These are phyloP conservation scores for Rutstroemia sp. DNA, from an alignment of 2,329 filamentous ascomycete genomes.

Conservation along the genomic window DNA sequence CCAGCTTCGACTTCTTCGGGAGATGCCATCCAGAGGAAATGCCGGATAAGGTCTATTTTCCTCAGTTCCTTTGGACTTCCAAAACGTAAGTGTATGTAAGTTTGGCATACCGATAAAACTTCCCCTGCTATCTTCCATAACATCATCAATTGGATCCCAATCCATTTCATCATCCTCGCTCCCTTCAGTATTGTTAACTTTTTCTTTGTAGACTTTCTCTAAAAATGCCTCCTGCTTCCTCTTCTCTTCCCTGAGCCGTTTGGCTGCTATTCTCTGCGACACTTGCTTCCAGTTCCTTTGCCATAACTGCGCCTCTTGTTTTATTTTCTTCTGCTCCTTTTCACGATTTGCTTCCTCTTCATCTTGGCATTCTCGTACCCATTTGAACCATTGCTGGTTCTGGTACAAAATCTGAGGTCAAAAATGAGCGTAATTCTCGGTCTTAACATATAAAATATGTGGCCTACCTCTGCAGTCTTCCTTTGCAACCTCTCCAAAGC, in stretches of 20 bases:
- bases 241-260: slow-evolving; percentile 35
- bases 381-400: slow-evolving; percentile 41
- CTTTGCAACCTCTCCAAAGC: slow-evolving; percentile 38
- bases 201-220: slow-evolving; percentile 35
- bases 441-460: not conserved
- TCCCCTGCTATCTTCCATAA: slow-evolving; percentile 37
- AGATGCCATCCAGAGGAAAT: slow-evolving; percentile 17
- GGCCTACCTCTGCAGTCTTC: slow-evolving; percentile 33
- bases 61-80: not conserved
- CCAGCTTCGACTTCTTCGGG: not conserved
- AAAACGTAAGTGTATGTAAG: not conserved
- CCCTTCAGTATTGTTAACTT: slow-evolving; percentile 27
- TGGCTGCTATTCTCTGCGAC: slow-evolving; percentile 32
- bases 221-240: slow-evolving; percentile 38
- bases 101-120: slow-evolving; percentile 32
- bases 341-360: slow-evolving; percentile 38
- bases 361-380: slow-evolving; percentile 38
- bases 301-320: slow-evolving; percentile 40
- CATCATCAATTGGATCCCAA: slow-evolving; percentile 43
- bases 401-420: slow-evolving; percentile 30
- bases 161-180: slow-evolving; percentile 30
- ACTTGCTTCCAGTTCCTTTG: slow-evolving; percentile 39
- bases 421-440: not conserved
- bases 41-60: slow-evolving; percentile 13
- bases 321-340: slow-evolving; percentile 42